phyloP scores from a whole-genome alignment of 1,139 yeast genomes.

The Pichia cactophila region DNA sequence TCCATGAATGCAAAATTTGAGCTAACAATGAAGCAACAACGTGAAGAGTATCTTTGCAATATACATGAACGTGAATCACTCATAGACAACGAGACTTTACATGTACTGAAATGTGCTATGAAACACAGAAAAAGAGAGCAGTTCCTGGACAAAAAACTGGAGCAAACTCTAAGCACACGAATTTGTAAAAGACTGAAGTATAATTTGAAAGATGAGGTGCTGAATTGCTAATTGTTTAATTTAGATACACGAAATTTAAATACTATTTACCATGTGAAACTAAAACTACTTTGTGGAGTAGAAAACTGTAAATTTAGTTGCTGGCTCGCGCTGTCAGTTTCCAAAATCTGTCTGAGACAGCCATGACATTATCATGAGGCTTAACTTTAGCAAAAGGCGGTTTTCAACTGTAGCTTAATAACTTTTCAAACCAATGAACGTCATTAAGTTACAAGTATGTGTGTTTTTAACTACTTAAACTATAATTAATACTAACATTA shows the following conservation, averaged over 20 bases:
- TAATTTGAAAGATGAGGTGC: background rate
- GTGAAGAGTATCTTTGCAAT: background rate
- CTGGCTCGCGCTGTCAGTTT: too few species aligned
- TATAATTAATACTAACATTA: constrained; percentile 3
- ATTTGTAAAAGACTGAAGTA: background rate
- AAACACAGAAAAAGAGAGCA: background rate
- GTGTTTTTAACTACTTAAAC: background rate
- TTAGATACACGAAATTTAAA: too few species aligned
- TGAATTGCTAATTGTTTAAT: too few species aligned
- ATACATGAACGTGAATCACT: background rate
- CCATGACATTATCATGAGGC: background rate
- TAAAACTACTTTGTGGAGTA: too few species aligned
- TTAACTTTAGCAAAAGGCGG: background rate
- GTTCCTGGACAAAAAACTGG: background rate
- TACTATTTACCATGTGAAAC: too few species aligned
- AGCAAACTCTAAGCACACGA: background rate
- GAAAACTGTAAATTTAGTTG: too few species aligned
- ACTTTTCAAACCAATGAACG: constrained; percentile 6
- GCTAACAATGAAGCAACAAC: constrained; percentile 16
- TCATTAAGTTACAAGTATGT: constrained; percentile 13
- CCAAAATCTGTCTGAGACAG: too few species aligned
- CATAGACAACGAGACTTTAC: constrained; percentile 4
- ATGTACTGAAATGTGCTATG: background rate
- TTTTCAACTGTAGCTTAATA: background rate
- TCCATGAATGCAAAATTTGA: constrained; percentile 27